Evolutionary conservation across 2,329 filamentous ascomycete genomes (phyloP).

Genomic region (Daldinia sp.): DNA sequence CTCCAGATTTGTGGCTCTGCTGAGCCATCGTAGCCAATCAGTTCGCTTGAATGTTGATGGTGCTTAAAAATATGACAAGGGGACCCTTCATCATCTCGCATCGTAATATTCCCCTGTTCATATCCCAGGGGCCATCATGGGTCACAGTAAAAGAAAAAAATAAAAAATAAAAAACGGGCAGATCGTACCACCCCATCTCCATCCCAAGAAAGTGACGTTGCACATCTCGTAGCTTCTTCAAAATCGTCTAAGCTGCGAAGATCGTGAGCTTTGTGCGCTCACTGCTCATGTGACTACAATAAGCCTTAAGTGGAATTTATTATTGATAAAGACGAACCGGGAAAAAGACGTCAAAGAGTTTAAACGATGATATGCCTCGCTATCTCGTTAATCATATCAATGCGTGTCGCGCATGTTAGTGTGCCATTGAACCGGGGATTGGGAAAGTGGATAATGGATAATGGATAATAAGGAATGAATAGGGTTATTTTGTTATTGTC

Average conservation of each 20-base stretch:
- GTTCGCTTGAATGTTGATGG: neutral
- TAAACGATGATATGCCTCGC: slow-evolving; percentile 8
- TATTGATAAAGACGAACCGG: slow-evolving; percentile 1
- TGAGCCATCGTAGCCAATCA: slow-evolving; percentile 26
- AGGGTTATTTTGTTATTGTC: no score
- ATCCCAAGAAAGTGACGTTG: slow-evolving; percentile 34
- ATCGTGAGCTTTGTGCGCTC: slow-evolving; percentile 19
- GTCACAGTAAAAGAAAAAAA: slow-evolving; percentile 13
- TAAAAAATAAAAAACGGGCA: neutral
- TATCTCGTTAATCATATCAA: neutral
- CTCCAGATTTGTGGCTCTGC: slow-evolving; percentile 36
- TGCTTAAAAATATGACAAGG: slow-evolving; percentile 10
- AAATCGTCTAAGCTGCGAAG: neutral
- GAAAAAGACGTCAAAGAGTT: neutral
- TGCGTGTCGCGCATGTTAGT: slow-evolving; percentile 12
- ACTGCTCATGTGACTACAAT: slow-evolving; percentile 14
- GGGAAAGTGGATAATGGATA: neutral
- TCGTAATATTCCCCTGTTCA: slow-evolving; percentile 34
- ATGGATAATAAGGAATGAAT: neutral
- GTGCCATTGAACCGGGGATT: slow-evolving; percentile 12
- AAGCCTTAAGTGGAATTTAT: slow-evolving; percentile 21
- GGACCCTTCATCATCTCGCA: slow-evolving; percentile 28
- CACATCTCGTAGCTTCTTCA: neutral
- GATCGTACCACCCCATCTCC: slow-evolving; percentile 34
- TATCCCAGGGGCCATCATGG: slow-evolving; percentile 32